These are phyloP conservation scores for Magnaporthiopsis poae DNA, from an alignment of 2,329 filamentous ascomycete genomes.

Conservation along the genomic window DNA sequence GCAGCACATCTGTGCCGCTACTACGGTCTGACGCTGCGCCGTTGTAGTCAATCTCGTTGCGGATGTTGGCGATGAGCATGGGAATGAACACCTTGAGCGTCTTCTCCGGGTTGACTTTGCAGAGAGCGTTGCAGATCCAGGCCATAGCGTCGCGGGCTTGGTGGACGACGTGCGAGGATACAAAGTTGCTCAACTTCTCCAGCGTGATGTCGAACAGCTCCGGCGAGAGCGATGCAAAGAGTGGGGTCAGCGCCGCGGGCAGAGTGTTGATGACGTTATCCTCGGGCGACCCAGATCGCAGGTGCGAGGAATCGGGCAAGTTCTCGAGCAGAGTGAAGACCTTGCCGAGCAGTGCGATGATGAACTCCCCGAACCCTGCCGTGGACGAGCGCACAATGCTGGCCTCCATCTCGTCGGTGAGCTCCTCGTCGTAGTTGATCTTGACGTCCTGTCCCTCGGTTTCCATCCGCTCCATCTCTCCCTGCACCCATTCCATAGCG, in stretches of 20 bases:
- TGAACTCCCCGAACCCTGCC: slow-evolving; percentile 84
- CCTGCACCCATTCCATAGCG: slow-evolving; percentile 86
- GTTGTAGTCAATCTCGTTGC: slow-evolving; percentile 94
- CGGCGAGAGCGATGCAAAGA: slow-evolving; percentile 82
- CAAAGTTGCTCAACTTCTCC: slow-evolving; percentile 85
- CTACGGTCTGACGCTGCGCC: slow-evolving; percentile 90
- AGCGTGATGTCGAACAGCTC: slow-evolving; percentile 87
- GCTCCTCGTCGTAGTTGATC: slow-evolving; percentile 72
- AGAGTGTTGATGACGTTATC: slow-evolving; percentile 95
- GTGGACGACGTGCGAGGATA: slow-evolving; percentile 88
- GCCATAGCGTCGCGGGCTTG: slow-evolving; percentile 96
- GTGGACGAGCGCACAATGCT: slow-evolving; percentile 87
- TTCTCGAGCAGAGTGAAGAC: slow-evolving; percentile 95
- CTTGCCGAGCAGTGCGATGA: slow-evolving; percentile 80
- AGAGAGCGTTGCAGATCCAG: slow-evolving; percentile 91
- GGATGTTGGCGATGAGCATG: slow-evolving; percentile 81
- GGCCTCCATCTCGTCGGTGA: slow-evolving; percentile 78
- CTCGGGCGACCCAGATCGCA: slow-evolving; percentile 84
- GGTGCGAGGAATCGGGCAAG: slow-evolving; percentile 76
- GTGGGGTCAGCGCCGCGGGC: slow-evolving; percentile 78
- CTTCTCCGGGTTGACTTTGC: slow-evolving; percentile 91
- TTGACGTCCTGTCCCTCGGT: slow-evolving; percentile 73
- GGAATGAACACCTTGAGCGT: slow-evolving; percentile 84
- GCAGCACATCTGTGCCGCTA: slow-evolving; percentile 84
- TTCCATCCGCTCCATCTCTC: slow-evolving; percentile 89